phyloP scores from a whole-genome alignment of 225 moss, liverwort and hornwort genomes.

The Takakia lepidozioides region DNA sequence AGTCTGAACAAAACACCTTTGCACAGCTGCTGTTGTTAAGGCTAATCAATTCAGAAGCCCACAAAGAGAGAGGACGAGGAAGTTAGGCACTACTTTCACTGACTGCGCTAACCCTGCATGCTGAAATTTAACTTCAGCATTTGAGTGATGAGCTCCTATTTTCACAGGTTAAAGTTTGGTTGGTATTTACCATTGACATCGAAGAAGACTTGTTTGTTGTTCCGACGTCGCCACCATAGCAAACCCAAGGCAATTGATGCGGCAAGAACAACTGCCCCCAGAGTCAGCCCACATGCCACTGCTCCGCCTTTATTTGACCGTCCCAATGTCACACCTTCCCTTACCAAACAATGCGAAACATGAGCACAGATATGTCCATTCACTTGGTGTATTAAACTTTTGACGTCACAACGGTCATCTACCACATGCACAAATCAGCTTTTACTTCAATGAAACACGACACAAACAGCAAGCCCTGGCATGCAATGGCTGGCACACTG shows the following conservation, averaged over 20 bases:
- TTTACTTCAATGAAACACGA: background rate
- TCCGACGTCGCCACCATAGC: conserved; percentile 81
- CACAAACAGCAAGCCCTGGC: background rate
- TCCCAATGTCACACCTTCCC: background rate
- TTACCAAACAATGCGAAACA: background rate
- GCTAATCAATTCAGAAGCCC: no score
- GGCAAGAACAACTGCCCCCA: conserved; percentile 67
- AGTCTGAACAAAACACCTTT: background rate
- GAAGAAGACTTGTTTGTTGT: conserved; percentile 75
- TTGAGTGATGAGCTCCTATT: no score
- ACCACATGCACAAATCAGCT: background rate
- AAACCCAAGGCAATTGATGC: conserved; percentile 61
- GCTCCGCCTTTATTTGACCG: conserved; percentile 50
- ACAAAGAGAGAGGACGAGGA: no score
- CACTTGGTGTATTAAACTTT: no score
- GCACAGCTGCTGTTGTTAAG: no score
- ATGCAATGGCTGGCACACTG: background rate
- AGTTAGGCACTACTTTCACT: background rate
- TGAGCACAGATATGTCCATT: background rate
- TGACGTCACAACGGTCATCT: no score
- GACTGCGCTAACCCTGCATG: background rate
- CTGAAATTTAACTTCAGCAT: background rate
- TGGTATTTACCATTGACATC: conserved; percentile 85
- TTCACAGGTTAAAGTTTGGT: no score
- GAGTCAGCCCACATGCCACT: conserved; percentile 69